Conservation (phyloP, 1,139 yeast species). For the Saccharomyces hybrid region DNA sequence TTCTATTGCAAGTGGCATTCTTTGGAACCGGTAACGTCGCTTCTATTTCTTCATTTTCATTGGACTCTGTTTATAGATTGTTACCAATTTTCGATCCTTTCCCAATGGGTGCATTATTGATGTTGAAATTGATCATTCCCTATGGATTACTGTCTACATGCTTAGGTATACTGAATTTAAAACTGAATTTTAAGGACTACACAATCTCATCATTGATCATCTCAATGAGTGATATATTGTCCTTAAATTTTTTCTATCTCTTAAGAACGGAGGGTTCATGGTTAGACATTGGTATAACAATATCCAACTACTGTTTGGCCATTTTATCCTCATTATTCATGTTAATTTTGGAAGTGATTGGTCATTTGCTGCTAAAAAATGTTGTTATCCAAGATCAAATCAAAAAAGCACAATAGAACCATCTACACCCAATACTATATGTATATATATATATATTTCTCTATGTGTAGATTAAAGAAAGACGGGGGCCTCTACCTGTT, state of each 20-base stretch:
- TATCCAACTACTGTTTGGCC: slow-evolving; percentile 88
- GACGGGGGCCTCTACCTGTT: neutral
- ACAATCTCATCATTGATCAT: slow-evolving; percentile 85
- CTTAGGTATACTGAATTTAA: slow-evolving; percentile 78
- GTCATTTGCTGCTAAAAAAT: slow-evolving; percentile 65
- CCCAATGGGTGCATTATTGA: slow-evolving; percentile 88
- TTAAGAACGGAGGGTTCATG: slow-evolving; percentile 94
- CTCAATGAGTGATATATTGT: slow-evolving; percentile 78
- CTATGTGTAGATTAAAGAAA: neutral
- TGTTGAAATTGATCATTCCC: slow-evolving; percentile 80
- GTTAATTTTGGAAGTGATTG: slow-evolving; percentile 71
- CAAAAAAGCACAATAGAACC: neutral
- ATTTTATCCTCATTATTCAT: slow-evolving; percentile 83
- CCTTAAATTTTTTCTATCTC: slow-evolving; percentile 84
- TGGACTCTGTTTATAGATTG: slow-evolving; percentile 85
- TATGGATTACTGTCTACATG: slow-evolving; percentile 78
- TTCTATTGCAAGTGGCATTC: slow-evolving; percentile 83
- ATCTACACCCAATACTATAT: too few relatives aligned
- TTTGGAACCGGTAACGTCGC: slow-evolving; percentile 97
- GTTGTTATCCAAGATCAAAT: slow-evolving; percentile 35
- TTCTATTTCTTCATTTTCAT: slow-evolving; percentile 86
- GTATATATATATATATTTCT: slow-evolving; percentile 10
- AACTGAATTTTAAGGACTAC: slow-evolving; percentile 67
- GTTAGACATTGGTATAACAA: slow-evolving; percentile 95
- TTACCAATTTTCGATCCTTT: slow-evolving; percentile 94